Percentiles rank a stretch among this genome's conserved stretches.
These are phyloP conservation scores for Camellia oleifera DNA, from an alignment of 179 eudicot genomes.

Conservation along the genomic window DNA sequence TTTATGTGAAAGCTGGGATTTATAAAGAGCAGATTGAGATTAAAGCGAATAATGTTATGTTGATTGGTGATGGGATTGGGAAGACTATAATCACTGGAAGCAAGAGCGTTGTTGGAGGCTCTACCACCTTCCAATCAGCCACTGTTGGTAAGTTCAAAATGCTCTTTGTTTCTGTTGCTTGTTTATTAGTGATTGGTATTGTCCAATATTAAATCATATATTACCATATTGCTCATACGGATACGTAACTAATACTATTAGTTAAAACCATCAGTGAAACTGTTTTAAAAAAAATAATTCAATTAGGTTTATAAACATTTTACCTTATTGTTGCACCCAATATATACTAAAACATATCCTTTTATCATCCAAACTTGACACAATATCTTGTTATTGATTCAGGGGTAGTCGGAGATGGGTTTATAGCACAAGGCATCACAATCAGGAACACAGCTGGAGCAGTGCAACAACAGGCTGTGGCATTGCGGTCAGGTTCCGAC, in stretches of 20 bases:
- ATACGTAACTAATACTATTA: too few species aligned
- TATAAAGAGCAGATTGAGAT: slow-evolving; percentile 39
- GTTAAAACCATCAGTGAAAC: too few species aligned
- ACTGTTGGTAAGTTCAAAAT: slow-evolving; percentile 42
- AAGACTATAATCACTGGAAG: slow-evolving; percentile 50
- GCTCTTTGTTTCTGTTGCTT: not conserved
- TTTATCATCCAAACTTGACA: not conserved
- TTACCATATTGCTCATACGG: too few species aligned
- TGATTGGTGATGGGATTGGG: slow-evolving; percentile 51
- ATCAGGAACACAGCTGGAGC: too few species aligned
- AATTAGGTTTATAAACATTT: too few species aligned
- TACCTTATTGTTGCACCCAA: too few species aligned
- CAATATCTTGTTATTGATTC: not conserved
- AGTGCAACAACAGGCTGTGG: too few species aligned
- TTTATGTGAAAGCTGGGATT: slow-evolving; percentile 35
- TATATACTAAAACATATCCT: not conserved
- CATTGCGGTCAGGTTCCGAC: too few species aligned
- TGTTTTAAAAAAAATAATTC: too few species aligned
- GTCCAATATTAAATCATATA: too few species aligned
- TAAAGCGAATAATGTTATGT: slow-evolving; percentile 35
- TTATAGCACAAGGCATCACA: not conserved
- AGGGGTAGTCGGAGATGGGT: slow-evolving; percentile 25
- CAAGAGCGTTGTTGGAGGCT: slow-evolving; percentile 50
- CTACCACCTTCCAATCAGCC: slow-evolving; percentile 44
- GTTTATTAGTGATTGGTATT: too few species aligned